Evolutionary conservation across 192 early-diverging fungal genomes (phyloP).

Genomic region (Phlyctochytrium planicorne): DNA sequence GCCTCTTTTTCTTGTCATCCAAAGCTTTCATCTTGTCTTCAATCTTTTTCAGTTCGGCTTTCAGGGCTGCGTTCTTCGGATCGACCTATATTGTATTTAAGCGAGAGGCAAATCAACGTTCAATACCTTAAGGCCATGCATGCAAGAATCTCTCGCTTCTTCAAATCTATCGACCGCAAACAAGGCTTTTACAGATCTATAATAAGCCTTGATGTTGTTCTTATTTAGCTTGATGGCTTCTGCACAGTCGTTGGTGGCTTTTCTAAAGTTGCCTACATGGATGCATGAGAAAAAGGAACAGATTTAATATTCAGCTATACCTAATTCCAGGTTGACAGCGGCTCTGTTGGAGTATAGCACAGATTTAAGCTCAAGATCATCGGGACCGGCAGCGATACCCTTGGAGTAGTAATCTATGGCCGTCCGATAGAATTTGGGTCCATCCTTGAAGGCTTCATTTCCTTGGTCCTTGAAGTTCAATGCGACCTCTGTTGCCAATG

Average conservation of each 20-base stretch:
- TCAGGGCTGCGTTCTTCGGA: background rate
- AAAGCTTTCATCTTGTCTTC: background rate
- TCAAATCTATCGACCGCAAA: constrained; percentile 72
- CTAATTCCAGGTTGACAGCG: constrained; percentile 83
- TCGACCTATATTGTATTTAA: background rate
- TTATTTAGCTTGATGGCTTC: constrained; percentile 76
- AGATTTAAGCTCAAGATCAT: constrained; percentile 73
- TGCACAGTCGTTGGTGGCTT: constrained; percentile 86
- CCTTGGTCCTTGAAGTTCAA: constrained; percentile 95
- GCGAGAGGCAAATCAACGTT: background rate
- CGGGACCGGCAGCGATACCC: constrained; percentile 71
- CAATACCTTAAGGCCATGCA: constrained; percentile 61
- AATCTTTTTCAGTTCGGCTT: background rate
- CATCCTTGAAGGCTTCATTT: constrained; percentile 83
- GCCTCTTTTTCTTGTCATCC: background rate
- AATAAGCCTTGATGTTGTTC: constrained; percentile 89
- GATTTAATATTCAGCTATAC: constrained; percentile 27
- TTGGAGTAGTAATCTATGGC: constrained; percentile 87
- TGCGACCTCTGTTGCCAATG: constrained; percentile 66
- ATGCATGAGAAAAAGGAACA: too few species aligned
- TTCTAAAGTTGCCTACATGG: constrained; percentile 79
- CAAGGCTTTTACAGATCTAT: constrained; percentile 83
- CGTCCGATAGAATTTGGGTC: constrained; percentile 62
- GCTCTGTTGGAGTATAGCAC: constrained; percentile 84
- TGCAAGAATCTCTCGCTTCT: constrained; percentile 86